Evolutionary conservation across 345 rosid genomes (phyloP), one percentile per base, ranked within the genome.

Genomic region (Excoecaria agallocha): DNA sequence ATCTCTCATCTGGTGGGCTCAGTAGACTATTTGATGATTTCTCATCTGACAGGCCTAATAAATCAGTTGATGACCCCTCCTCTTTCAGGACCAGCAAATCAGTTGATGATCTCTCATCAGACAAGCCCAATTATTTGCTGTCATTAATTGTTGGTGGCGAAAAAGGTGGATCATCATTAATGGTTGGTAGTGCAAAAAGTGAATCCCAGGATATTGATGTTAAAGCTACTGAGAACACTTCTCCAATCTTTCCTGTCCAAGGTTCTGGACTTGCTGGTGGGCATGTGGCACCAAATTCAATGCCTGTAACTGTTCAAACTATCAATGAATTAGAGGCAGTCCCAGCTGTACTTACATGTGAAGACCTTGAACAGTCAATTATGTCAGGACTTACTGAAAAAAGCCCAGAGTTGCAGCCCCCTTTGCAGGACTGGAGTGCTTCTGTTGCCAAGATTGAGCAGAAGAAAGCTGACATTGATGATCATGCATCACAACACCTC

Each of bases 341-440:
- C 80, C 83, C 88, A 43, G 80, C 96, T 74, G 89, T 95, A 72
- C 94, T 95, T 79, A 95, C 99, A 66, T 95, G 99, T 73, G 99
- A 91, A 87, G 99, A 95, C 83, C 98, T 95, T 74, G 99, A 95
- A 83, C 96, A 89, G 79, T 87, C 98, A 68, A 90, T 95, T 80
- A 77, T 95, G 77, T 91, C 93, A 37, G 96, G 85, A 88, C 82
- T 84, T 51, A 70, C 82, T 67, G 89, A 79, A 59, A 84, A 72
- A 69, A 75, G 80, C 79, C 80, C 83, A n/a, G 78, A 82, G 58
- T 72, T 77, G 82, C 83, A 61, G 19, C 82, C 82, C 68, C 76
- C 82, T 71, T 69, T 62, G 54, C 81, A 69, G 76, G 83, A 74
- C 54, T 78, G 69, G 82, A 84, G 81, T 74, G 72, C 69, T 72